Evolutionary conservation across 1,284 basidiomycete genomes (phyloP).

Genomic region (Agroathelia rolfsii): DNA sequence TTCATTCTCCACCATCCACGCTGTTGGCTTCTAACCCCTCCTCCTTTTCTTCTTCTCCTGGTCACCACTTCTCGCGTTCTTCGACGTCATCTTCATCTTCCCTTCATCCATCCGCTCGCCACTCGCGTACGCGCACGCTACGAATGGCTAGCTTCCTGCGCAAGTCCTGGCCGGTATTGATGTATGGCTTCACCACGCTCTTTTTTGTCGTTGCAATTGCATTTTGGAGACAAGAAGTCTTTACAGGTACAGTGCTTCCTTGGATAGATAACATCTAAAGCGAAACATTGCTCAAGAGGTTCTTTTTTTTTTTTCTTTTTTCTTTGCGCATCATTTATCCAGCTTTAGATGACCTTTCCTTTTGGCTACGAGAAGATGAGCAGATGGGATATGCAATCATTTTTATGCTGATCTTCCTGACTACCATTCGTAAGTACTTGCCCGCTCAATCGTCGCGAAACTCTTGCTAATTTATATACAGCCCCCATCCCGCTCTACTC

Average conservation of each 20-base stretch:
- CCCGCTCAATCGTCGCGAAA: slow-evolving; percentile 1
- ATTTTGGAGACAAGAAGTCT: slow-evolving; percentile 65
- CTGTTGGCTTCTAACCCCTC: too few relatives aligned
- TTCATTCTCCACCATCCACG: slow-evolving; percentile 12
- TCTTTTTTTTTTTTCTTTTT: slow-evolving; percentile 1
- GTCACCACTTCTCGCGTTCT: slow-evolving; percentile 10
- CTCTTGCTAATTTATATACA: slow-evolving; percentile 17
- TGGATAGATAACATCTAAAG: slow-evolving; percentile 5
- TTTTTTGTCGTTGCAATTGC: slow-evolving; percentile 62
- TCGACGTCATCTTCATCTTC: slow-evolving; percentile 14
- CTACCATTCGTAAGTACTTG: slow-evolving; percentile 64
- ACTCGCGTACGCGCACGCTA: slow-evolving; percentile 38
- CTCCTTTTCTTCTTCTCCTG: slow-evolving; percentile 7
- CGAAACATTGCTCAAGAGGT: too few relatives aligned
- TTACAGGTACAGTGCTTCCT: slow-evolving; percentile 41
- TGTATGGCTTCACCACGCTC: slow-evolving; percentile 59
- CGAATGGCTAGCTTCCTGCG: slow-evolving; percentile 47
- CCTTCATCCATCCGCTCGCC: slow-evolving; percentile 22
- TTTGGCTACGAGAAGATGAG: slow-evolving; percentile 59
- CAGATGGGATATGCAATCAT: slow-evolving; percentile 62
- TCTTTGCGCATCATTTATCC: slow-evolving; percentile 5
- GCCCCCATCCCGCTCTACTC: slow-evolving; percentile 82
- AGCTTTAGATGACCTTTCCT: slow-evolving; percentile 66
- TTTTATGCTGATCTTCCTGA: slow-evolving; percentile 71
- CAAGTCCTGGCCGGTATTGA: slow-evolving; percentile 64